These are phyloP conservation scores for Macrotyloma uniflorum DNA, from an alignment of 306 rosid species.

Conservation along the genomic window DNA sequence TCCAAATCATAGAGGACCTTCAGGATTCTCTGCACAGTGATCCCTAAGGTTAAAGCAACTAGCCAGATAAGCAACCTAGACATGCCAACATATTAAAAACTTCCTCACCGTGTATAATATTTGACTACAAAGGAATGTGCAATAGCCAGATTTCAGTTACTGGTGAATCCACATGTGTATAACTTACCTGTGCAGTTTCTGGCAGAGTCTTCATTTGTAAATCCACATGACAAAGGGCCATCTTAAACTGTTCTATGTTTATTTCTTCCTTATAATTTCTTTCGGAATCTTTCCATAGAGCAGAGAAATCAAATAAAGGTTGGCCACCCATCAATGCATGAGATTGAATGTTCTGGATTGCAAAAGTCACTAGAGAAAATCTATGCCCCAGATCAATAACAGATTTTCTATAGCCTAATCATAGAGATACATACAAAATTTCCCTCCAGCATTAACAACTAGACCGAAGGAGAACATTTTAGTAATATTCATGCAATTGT, in stretches of 20 bases:
- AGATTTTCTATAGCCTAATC: not conserved
- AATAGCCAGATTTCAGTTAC: no score
- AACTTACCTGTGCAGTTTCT: conserved; percentile 86
- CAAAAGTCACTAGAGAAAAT: not conserved
- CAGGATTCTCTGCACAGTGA: no score
- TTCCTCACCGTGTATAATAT: no score
- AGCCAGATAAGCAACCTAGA: no score
- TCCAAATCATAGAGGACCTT: no score
- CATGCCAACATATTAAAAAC: no score
- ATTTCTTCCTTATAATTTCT: conserved; percentile 67
- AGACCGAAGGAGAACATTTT: no score
- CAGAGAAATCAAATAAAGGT: conserved; percentile 57
- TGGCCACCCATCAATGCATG: not conserved
- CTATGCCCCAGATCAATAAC: not conserved
- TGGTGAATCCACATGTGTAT: conserved; percentile 16
- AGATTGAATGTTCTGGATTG: not conserved
- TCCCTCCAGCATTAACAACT: no score
- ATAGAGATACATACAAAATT: no score
- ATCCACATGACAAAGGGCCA: conserved; percentile 73
- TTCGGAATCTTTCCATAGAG: conserved; percentile 61
- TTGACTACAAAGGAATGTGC: no score
- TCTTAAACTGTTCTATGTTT: conserved; percentile 71
- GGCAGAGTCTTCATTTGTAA: conserved; percentile 88
- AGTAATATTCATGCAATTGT: no score
- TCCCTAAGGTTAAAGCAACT: no score